Evolutionary conservation across 192 early-diverging fungal species (phyloP), one percentile per base, ranked within the genome.

Genomic region (Coemansia sp.): DNA sequence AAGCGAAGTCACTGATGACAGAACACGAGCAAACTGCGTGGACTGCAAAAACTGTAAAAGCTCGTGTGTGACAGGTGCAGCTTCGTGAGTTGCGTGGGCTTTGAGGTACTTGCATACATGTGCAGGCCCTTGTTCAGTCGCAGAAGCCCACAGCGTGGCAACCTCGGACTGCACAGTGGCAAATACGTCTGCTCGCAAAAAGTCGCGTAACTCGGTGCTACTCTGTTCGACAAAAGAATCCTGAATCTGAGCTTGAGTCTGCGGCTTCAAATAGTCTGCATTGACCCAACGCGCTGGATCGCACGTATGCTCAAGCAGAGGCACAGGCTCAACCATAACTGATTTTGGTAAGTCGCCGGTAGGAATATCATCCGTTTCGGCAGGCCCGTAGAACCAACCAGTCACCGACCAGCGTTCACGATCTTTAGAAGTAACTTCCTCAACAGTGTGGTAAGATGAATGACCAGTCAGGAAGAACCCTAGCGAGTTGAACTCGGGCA

Each of bases 361-460:
- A 14, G 59, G 15, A 31, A 36, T 47, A 17, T 26, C 31, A 20
- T 51, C 23, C 10, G 22, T 5, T 1, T 12, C 66, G 0, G 48
- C 66, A 0, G 85, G 82, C 0, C 87, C 87, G 57, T 88, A 85
- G 72, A 88, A 84, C 87, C 87, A 88, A 2, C 87, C 87, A 5
- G 85, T 85, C 17, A 88, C 85, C 0, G 87, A 88, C 60, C 84
- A 77, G 10, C 87, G 72, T 19, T 73, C 80, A 52, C 82, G 74
- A 36, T 59, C 47, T 3, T 59, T 23, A 2, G 85, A 82, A 52
- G 84, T 83, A 11, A 86, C 78, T 23, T 87, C 87, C 60, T 88
- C 85, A 14, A 78, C 75, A 0, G 75, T 78, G 31, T 88, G 87
- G 38, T 73, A 88, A 4, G 87, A 88, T 2, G 75, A 74, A 26